Evolutionary conservation across 164 flowering plant genomes (phyloP), one percentile per base, ranked within the genome.

Genomic region (Tinospora cordifolia): DNA sequence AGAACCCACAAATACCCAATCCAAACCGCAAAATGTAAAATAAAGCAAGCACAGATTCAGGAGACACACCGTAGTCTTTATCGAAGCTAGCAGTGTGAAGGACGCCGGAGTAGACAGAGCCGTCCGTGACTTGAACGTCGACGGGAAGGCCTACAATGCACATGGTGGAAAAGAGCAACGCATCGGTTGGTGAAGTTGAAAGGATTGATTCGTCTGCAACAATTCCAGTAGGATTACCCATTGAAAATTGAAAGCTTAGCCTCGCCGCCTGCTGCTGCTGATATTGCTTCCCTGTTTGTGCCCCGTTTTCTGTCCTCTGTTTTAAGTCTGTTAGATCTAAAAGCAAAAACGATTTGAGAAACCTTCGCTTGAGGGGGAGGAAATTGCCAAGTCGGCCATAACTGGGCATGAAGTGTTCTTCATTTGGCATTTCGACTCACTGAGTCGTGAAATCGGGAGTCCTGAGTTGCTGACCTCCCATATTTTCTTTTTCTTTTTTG

Each of bases 91-190:
- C 89, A 57, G 97, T 89, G 81, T 88, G 81, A 71, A 91, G 87
- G 69, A 86, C 83, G 72, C 97, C 95, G 44, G 90, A 82, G 74
- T 82, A 89, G 66, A 85, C 75, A 13, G 95, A 87, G 30, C 95
- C 97, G 40, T 91, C 91, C 69, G 77, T 89, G 74, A 85, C 79
- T 72, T 88, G 88, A 59, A 89, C 94, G 39, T 91, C 89, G 14
- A 91, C 97, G 0, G 88, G 89, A 38, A 84, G 78, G 15, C 93
- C 95, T 74, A 91, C 69, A 68, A 91, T 81, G 79, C 87, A 82
- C 86, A 91, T 83, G 51, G 91, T 91, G 39, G 90, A 75, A 70
- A 83, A 83, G 22, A 91, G 79, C 71, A 91, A 77, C 15, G 86
- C 89, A 39, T 88, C 91, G 36, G 75, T 76, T 85, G 68, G 34